phyloP scores from a whole-genome alignment of 805 yeast species.

The Metschnikowia koreensis region DNA sequence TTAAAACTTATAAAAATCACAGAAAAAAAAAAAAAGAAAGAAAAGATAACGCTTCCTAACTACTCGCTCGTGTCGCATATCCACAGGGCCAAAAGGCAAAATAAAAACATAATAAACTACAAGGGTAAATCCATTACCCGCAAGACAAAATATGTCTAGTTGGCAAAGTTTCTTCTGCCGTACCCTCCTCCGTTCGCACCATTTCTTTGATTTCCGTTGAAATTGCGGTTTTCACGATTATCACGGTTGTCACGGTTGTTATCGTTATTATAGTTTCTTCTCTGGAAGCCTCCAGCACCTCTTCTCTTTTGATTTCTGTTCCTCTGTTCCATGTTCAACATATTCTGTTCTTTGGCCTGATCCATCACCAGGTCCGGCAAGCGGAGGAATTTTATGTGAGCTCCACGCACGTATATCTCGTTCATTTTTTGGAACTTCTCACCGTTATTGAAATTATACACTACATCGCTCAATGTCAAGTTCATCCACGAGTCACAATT shows the following conservation, averaged over 20 bases:
- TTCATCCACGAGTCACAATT: conserved; percentile 97
- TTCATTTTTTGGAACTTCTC: conserved; percentile 60
- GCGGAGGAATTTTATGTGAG: conserved; percentile 74
- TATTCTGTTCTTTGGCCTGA: conserved; percentile 65
- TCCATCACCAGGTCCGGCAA: conserved; percentile 76
- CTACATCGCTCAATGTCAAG: conserved; percentile 73
- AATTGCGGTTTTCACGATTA: conserved; percentile 9
- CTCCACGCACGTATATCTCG: conserved; percentile 82
- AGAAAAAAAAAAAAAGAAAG: background rate
- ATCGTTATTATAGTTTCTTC: conserved; percentile 21
- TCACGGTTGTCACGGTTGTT: conserved; percentile 25
- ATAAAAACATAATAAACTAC: background rate
- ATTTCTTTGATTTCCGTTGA: conserved; percentile 12
- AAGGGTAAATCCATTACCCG: background rate
- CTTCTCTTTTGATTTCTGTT: conserved; percentile 45
- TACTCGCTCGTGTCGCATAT: background rate
- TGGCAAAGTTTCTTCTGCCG: conserved; percentile 14
- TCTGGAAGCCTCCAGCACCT: conserved; percentile 35
- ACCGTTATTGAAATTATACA: conserved; percentile 62
- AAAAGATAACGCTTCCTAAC: background rate
- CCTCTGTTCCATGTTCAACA: conserved; percentile 49
- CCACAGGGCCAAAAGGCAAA: background rate
- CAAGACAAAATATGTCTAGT: conserved; percentile 1
- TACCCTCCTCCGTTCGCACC: conserved; percentile 19
- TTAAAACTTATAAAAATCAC: conserved; percentile 1